Conservation (phyloP, 768 basidiomycete genomes). For the Mrakia gelida region DNA sequence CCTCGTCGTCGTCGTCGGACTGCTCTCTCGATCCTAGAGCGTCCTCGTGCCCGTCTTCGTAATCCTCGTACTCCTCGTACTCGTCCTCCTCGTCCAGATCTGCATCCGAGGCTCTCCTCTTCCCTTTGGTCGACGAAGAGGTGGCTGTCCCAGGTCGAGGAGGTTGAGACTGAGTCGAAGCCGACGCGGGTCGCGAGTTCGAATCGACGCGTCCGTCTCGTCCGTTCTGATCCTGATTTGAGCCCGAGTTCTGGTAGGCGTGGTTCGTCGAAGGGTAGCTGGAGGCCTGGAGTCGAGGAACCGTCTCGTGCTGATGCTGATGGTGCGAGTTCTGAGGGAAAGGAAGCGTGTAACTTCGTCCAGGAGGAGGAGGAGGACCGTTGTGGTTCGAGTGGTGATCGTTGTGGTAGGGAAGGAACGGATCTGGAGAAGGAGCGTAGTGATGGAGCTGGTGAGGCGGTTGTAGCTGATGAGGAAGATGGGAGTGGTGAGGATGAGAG, state of each 20-base stretch:
- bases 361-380: background rate
- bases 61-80: background rate
- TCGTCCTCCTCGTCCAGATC: background rate
- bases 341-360: background rate
- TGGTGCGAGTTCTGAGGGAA: background rate
- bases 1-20: background rate
- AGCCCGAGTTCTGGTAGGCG: background rate
- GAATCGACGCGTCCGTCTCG: background rate
- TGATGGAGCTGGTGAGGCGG: background rate
- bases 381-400: background rate
- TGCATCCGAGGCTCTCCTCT: conserved; percentile 1
- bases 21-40: background rate
- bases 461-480: background rate
- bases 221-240: background rate
- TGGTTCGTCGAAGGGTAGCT: background rate
- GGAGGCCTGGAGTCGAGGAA: background rate
- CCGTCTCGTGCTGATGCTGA: background rate
- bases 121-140: background rate
- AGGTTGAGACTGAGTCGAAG: background rate
- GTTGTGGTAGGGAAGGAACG: background rate
- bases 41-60: background rate
- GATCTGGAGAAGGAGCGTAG: background rate
- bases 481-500: background rate
- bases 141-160: background rate
- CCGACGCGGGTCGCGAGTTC: background rate